Evolutionary conservation across 805 yeast species (phyloP), one percentile per base, ranked within the genome.

Genomic region (Yamadazyma takamatsuzukensis): DNA sequence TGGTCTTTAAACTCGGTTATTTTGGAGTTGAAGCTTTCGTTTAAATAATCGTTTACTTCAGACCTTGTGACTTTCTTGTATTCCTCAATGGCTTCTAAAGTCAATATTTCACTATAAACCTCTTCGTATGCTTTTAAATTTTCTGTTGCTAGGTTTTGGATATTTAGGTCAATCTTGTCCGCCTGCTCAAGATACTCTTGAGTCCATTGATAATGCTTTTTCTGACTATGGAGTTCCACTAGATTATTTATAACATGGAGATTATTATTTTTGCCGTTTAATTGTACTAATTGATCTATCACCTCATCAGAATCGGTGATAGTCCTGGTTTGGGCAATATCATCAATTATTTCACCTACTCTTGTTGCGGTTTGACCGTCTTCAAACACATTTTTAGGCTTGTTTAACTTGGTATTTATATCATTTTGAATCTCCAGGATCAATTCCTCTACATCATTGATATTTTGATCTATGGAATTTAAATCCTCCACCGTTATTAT

Each of bases 401-500:
- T 25, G 19, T 32, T 25, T 16, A 34, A 17, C 21, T 34, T 36
- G 6, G 32, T 18, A 4, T 35, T 33, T 2, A 33, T 27, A 13
- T 33, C 36, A 2, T 30, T 36, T 11, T 33, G 32, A 6, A 18
- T 27, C 16, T 32, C 24, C 2, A 23, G 28, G 19, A 43, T 47
- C 18, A 29, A 29, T 2, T 32, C 21, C 30, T 59, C 57, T 14
- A 65, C 49, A 15, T 49, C 48, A 2, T 37, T 18, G 10, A 65
- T 48, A 12, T 45, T 40, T 5, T 39, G 34, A 35, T 59, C 64
- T 2, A 67, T 29, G 3, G 27, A 23, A 15, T 34, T 48, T 39
- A 69, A 51, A 42, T 67, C 74, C 12, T 43, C 49, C 2, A 69
- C 13, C 1, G 61, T 40, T n/a, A 54, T 37, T 40, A 66, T 60